Conservation (phyloP, 2,329 filamentous ascomycete species). For the Colletotrichum eremochloae region DNA sequence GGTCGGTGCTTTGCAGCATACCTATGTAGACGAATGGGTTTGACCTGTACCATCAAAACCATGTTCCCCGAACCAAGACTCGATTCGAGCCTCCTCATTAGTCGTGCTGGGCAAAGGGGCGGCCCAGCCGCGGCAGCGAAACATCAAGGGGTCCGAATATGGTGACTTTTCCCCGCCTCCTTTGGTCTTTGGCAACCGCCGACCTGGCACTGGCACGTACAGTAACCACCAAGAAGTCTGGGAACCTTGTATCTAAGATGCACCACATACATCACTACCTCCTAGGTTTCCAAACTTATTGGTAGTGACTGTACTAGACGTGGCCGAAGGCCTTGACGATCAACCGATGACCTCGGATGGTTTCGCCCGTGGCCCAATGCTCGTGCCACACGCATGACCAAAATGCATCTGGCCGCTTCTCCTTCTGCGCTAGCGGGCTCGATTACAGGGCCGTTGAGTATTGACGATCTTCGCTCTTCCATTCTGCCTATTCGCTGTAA, state of each 20-base stretch:
- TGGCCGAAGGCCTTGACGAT: conserved; percentile 10
- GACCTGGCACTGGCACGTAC: neutral
- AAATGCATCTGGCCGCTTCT: conserved; percentile 19
- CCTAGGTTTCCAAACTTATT: too few species aligned
- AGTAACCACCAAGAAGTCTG: neutral
- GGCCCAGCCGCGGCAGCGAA: conserved; percentile 25
- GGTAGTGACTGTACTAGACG: neutral
- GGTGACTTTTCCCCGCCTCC: neutral
- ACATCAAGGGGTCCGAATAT: neutral
- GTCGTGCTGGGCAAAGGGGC: neutral
- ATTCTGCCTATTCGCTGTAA: neutral
- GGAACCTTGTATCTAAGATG: too few species aligned
- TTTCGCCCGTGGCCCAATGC: conserved; percentile 17
- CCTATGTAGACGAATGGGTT: conserved; percentile 11
- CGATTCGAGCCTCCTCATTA: conserved; percentile 24
- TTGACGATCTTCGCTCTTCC: conserved; percentile 17
- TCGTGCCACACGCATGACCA: conserved; percentile 17
- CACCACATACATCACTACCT: too few species aligned
- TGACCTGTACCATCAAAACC: conserved; percentile 11
- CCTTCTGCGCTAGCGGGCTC: conserved; percentile 19
- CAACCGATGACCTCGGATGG: conserved; percentile 18
- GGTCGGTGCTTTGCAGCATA: conserved; percentile 30
- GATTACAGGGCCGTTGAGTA: conserved; percentile 29
- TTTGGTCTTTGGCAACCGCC: neutral
- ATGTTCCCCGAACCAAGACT: conserved; percentile 19